Percentiles rank a stretch among this genome's conserved stretches.
Evolutionary conservation across 345 rosid genomes (phyloP).

Genomic region (Citrus glauca): DNA sequence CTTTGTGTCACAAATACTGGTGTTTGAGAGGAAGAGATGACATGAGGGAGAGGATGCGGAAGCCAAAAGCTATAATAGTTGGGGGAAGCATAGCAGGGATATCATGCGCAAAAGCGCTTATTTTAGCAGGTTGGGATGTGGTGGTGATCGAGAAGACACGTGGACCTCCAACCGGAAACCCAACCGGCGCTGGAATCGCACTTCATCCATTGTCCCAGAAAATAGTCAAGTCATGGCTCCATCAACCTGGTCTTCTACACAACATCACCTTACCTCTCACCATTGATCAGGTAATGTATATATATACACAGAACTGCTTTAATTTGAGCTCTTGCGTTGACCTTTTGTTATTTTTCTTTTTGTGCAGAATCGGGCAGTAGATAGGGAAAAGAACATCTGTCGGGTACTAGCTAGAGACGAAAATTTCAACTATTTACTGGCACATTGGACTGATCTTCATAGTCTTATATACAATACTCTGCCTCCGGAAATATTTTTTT

Average conservation of each 20-base stretch:
- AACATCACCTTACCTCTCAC: too few relatives aligned
- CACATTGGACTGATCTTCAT: constrained; percentile 75
- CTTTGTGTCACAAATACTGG: background rate
- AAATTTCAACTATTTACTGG: constrained; percentile 51
- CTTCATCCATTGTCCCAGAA: constrained; percentile 42
- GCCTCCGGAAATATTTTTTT: constrained; percentile 42
- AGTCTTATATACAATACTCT: constrained; percentile 41
- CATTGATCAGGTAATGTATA: too few relatives aligned
- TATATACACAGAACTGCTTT: too few relatives aligned
- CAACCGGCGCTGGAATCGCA: constrained; percentile 74
- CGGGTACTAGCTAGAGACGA: constrained; percentile 54
- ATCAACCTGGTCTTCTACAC: constrained; percentile 38
- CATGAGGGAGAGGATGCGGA: constrained; percentile 21
- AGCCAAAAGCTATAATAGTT: constrained; percentile 49
- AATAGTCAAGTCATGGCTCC: constrained; percentile 53
- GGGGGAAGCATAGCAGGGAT: constrained; percentile 79
- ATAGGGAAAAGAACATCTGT: constrained; percentile 27
- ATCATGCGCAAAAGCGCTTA: constrained; percentile 64
- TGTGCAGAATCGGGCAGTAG: constrained; percentile 47
- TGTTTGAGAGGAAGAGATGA: background rate
- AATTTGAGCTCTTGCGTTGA: too few relatives aligned
- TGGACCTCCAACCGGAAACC: constrained; percentile 51
- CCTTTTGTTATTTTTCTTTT: background rate
- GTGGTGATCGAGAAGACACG: constrained; percentile 54
- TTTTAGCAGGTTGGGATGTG: constrained; percentile 60